Conservation (phyloP, 163 green algal genomes). For the Botryococcus braunii region DNA sequence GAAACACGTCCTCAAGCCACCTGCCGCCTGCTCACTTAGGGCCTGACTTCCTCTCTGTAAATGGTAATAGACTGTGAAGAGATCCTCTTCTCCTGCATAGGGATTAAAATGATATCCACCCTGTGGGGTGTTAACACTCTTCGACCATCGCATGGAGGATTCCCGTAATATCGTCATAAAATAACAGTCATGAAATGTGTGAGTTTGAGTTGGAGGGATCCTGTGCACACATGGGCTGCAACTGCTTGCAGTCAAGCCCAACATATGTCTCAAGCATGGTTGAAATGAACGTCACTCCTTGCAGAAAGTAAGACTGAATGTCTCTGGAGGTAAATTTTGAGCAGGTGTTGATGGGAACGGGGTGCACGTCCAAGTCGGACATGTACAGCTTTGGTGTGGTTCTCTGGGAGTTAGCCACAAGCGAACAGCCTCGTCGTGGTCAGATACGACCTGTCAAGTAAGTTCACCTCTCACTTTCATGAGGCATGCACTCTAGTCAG, state of each 20-base stretch:
- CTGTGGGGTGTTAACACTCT: background rate
- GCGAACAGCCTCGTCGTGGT: conserved; percentile 1
- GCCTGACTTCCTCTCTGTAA: background rate
- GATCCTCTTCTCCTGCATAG: no score
- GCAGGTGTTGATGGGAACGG: background rate
- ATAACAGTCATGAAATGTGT: background rate
- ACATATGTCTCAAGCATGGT: background rate
- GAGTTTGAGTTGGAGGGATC: background rate
- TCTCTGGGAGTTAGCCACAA: conserved; percentile 13
- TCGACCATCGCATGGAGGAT: background rate
- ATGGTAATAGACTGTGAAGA: background rate
- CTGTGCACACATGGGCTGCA: background rate
- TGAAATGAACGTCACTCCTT: background rate
- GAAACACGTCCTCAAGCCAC: background rate
- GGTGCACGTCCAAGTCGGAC: background rate
- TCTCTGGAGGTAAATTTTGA: background rate
- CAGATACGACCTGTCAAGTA: background rate
- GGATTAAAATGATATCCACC: background rate
- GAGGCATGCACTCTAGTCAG: background rate
- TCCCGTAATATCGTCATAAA: background rate
- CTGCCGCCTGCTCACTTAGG: background rate
- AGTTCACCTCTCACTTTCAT: no score
- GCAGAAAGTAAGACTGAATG: background rate
- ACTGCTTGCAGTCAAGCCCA: background rate
- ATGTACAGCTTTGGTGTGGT: conserved; percentile 1